These are phyloP conservation scores for Wickerhamia fluorescens DNA, from an alignment of 805 yeast genomes.

Conservation along the genomic window DNA sequence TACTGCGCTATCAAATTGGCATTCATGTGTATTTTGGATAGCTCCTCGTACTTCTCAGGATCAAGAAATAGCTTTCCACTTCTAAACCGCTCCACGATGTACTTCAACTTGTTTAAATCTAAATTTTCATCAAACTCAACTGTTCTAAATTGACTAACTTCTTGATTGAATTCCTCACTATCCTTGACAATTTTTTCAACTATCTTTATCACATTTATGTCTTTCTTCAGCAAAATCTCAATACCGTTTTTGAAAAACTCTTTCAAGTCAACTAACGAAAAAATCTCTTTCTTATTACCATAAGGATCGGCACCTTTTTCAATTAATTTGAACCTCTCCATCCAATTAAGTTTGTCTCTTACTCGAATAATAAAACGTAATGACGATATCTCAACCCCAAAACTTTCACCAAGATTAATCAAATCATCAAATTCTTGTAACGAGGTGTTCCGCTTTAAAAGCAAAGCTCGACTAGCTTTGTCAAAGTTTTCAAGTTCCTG, in stretches of 20 bases:
- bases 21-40: constrained; percentile 20
- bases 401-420: constrained; percentile 50
- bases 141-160: constrained; percentile 12
- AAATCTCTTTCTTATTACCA: constrained; percentile 27
- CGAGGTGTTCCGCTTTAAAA: constrained; percentile 26
- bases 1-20: constrained; percentile 12
- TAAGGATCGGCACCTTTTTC: constrained; percentile 35
- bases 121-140: constrained; percentile 12
- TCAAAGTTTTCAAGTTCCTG: constrained; percentile 47
- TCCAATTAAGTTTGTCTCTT: constrained; percentile 30
- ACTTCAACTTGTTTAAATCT: constrained; percentile 19
- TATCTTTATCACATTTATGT: constrained; percentile 24
- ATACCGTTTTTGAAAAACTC: constrained; percentile 22
- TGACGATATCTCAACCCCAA: constrained; percentile 51
- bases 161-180: constrained; percentile 18
- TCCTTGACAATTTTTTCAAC: constrained; percentile 21
- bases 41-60: constrained; percentile 19
- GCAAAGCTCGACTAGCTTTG: constrained; percentile 32
- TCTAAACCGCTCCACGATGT: constrained; percentile 19
- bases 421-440: constrained; percentile 45
- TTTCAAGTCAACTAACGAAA: constrained; percentile 22
- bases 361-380: constrained; percentile 29
- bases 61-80: constrained; percentile 14
- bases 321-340: constrained; percentile 22
- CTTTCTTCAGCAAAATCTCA: constrained; percentile 12